phyloP scores from a whole-genome alignment of 2,329 filamentous ascomycete species.

The Aspergillus brasiliensis region DNA sequence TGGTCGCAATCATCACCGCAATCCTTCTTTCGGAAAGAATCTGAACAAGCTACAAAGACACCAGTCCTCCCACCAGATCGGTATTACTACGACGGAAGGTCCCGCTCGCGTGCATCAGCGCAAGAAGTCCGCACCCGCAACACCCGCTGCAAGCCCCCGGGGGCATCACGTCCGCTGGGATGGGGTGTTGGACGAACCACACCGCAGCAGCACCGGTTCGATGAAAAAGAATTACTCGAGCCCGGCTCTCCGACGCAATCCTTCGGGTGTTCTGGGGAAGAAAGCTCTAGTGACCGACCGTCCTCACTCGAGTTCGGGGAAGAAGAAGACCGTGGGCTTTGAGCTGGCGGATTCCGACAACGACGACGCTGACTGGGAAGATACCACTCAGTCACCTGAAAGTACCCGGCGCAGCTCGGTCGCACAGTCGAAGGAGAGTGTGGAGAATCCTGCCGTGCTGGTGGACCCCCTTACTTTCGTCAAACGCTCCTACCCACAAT shows the following conservation, averaged over 20 bases:
- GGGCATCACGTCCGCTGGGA: slow-evolving; percentile 46
- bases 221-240: slow-evolving; percentile 52
- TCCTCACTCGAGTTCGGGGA: slow-evolving; percentile 37
- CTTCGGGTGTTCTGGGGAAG: slow-evolving; percentile 40
- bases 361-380: slow-evolving; percentile 52
- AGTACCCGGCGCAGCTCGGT: slow-evolving; percentile 50
- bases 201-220: slow-evolving; percentile 35
- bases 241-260: slow-evolving; percentile 43
- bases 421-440: slow-evolving; percentile 37
- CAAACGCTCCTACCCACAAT: slow-evolving; percentile 43
- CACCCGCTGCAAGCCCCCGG: slow-evolving; percentile 46
- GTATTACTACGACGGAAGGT: slow-evolving; percentile 31
- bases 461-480: slow-evolving; percentile 45
- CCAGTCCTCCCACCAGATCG: slow-evolving; percentile 36
- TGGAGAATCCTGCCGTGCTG: slow-evolving; percentile 37
- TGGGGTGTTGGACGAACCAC: slow-evolving; percentile 38
- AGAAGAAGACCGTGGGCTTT: slow-evolving; percentile 51
- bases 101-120: slow-evolving; percentile 45
- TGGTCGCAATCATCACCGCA: slow-evolving; percentile 43
- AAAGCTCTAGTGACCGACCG: slow-evolving; percentile 41
- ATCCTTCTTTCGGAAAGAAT: slow-evolving; percentile 48
- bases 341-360: slow-evolving; percentile 47
- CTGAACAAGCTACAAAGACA: slow-evolving; percentile 46
- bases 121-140: slow-evolving; percentile 50
- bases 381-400: slow-evolving; percentile 51